Evolutionary conservation across 345 rosid genomes (phyloP), one percentile per base, ranked within the genome.

Genomic region (Dovyalis caffra): DNA sequence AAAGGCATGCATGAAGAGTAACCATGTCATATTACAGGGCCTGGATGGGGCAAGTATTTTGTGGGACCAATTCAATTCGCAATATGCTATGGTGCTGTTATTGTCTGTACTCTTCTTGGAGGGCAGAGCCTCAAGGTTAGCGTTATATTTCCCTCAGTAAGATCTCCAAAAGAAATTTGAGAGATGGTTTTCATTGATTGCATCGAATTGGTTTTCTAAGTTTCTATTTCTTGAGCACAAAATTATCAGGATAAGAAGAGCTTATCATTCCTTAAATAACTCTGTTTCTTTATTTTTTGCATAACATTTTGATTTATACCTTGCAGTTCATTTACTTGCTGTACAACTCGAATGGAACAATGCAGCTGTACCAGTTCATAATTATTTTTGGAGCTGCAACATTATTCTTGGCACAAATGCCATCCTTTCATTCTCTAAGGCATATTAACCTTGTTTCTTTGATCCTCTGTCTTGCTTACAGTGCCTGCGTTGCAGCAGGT

Each of bases 391-490:
- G 90, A 32, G 62, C 51, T 6, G 63, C 70, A 2, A 80, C 79
- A 0, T 72, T 86, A 23, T 4, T 84, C 35, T 67, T 88, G 37
- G 91, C 91, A 35, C 94, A 90, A 80, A 61, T 84, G 20, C 94
- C 94, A 49, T 90, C 94, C 25, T 88, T 88, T 81, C 91, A 88
- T 69, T 88, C 91, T 8, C 78, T 90, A 34, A 81, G 94, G 63
- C 84, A 86, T 69, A 86, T 90, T 73, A 90, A 88, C 65, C 84
- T 90, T 33, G 75, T 84, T 37, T 86, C 90, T 20, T 76, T 86
- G 28, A 18, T 84, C 60, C 86, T 90, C 32, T 77, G 83, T 32
- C 83, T 90, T 11, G 85, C 83, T 69, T 88, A 90, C 71, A 85
- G 88, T 33, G 73, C 77, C 34, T 84, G 82, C 10, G 81, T 73